A percentile compares a stretch with the other conserved stretches of the same genome.
Conservation (phyloP, 2,329 filamentous ascomycete species). For the Elsinoe perseae region DNA sequence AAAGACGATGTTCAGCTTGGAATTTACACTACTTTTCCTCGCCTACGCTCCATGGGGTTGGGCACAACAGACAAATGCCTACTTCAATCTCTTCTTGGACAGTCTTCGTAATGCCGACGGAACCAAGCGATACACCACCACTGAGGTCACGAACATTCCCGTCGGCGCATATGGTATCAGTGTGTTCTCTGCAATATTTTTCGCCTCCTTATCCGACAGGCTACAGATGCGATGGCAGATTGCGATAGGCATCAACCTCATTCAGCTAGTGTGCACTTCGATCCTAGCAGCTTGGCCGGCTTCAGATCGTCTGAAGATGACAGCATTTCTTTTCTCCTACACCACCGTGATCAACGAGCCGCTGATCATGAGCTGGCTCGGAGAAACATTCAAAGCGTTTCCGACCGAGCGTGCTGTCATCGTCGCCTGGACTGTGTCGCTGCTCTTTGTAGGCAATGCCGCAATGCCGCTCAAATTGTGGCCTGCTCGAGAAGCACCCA, state of each 20-base stretch:
- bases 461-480: constrained; percentile 48
- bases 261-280: constrained; percentile 22
- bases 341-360: constrained; percentile 45
- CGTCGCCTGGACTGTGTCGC: constrained; percentile 43
- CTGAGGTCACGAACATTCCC: constrained; percentile 44
- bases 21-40: not conserved
- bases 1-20: not conserved
- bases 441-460: constrained; percentile 44
- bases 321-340: constrained; percentile 33
- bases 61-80: constrained; percentile 26
- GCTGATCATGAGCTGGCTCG: constrained; percentile 47
- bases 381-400: constrained; percentile 45
- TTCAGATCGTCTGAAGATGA: not conserved
- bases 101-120: constrained; percentile 37
- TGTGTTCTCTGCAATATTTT: constrained; percentile 47
- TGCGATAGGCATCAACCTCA: constrained; percentile 41
- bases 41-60: not conserved
- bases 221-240: constrained; percentile 45
- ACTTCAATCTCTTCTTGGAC: constrained; percentile 40
- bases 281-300: not conserved
- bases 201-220: constrained; percentile 46
- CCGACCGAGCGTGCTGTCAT: constrained; percentile 44
- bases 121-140: constrained; percentile 35
- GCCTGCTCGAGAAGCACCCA: constrained; percentile 46
- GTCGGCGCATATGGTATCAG: constrained; percentile 44